Evolutionary conservation across 768 basidiomycete species (phyloP), one percentile per base, ranked within the genome.

Genomic region (Sarcodon aspratus): DNA sequence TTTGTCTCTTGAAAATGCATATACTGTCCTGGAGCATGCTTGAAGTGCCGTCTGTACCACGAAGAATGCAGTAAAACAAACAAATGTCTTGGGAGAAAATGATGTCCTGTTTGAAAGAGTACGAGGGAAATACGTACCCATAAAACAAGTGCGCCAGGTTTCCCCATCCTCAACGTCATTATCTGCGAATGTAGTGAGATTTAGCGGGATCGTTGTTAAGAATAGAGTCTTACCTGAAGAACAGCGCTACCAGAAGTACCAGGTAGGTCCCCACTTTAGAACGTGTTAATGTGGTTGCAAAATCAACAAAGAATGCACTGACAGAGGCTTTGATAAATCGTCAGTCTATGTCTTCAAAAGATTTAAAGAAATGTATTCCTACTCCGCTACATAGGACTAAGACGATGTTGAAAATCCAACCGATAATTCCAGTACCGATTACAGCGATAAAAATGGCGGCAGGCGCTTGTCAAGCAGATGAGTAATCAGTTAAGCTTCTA

Each of bases 391-490:
- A 92, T 8, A 93, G 70, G n/a, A 93, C 74, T 32, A 91, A 64
- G 5, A 90, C 82, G 53, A 95, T 85, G 64, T 93, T 95, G 52
- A 92, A 72, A 8, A 93, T 57, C 89, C 89, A 92, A 33, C 89
- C 88, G 52, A 89, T 72, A 42, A 84, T 65, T 48, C 83, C 83
- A 4, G 84, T 86, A 5, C 85, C 84, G 49, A 87, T 68, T 31
- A 87, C 85, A 43, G 80, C 77, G 50, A 79, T 74, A 59, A 82
- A 79, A 55, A 80, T 79, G 7, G 80, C 78, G 37, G 75, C 70
- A 15, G 76, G 77, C 8, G 76, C 76, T 69, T 42, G 5, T 42
- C 40, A 13, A 42, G 13, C 18, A 48, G 10, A 51, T 36, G 45
- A 31, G 51, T 34, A 17, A 32, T 6, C 13, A 48, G 7, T 21